These are phyloP conservation scores for Nothopassalora personata DNA, from an alignment of 2,329 filamentous ascomycete species.

Conservation along the genomic window DNA sequence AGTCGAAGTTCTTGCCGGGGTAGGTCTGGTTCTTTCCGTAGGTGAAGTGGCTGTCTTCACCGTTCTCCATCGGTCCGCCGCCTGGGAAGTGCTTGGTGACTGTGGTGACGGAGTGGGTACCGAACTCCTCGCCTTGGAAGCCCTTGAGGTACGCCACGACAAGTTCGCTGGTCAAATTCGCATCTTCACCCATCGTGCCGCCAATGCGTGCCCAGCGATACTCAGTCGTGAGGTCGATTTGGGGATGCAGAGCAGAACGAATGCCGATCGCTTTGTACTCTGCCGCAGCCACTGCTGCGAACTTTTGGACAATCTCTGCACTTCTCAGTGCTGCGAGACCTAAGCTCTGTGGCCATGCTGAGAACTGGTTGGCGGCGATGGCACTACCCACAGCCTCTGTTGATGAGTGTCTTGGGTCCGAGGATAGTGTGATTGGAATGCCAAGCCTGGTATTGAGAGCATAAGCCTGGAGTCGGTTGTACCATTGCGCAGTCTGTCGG, in stretches of 20 bases:
- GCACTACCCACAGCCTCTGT: constrained; percentile 42
- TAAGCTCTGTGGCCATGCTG: constrained; percentile 49
- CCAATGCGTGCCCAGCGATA: constrained; percentile 47
- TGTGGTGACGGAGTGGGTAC: constrained; percentile 42
- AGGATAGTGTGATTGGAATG: constrained; percentile 47
- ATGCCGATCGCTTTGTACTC: constrained; percentile 44
- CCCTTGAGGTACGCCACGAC: constrained; percentile 44
- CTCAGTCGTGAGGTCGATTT: constrained; percentile 49
- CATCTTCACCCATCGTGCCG: constrained; percentile 48
- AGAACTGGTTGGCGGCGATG: constrained; percentile 42
- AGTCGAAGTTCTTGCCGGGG: constrained; percentile 47
- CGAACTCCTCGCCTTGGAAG: constrained; percentile 44
- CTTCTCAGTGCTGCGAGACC: constrained; percentile 48
- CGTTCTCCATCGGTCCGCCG: constrained; percentile 45
- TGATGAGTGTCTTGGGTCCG: constrained; percentile 46
- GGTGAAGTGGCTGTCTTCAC: constrained; percentile 50
- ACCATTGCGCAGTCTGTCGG: constrained; percentile 33
- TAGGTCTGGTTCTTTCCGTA: constrained; percentile 51
- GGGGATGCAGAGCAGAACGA: constrained; percentile 46
- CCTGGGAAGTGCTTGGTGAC: constrained; percentile 54
- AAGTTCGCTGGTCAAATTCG: constrained; percentile 30
- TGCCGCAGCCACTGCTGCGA: constrained; percentile 47
- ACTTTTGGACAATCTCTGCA: constrained; percentile 40
- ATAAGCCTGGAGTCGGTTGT: constrained; percentile 40
- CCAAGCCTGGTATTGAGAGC: constrained; percentile 45